Evolutionary conservation across 129 eudicot species (phyloP), one percentile per base, ranked within the genome.

Genomic region (Mikania micrantha): DNA sequence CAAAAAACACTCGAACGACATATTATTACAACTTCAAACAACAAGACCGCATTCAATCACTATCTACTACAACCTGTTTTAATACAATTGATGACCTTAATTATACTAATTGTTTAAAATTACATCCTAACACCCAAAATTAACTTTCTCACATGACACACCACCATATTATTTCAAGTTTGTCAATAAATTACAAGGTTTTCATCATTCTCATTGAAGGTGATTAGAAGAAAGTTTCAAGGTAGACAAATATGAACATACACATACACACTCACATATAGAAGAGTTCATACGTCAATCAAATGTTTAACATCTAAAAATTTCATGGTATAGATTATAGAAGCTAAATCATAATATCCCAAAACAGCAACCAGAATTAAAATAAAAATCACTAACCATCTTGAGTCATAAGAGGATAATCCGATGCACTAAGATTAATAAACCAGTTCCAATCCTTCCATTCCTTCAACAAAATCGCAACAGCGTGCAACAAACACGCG

Each of bases 321-420:
- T 50, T 49, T 21, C 47, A 48, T 49, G 61, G 21, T 35, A 68
- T n/a, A n/a, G n/a, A n/a, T n/a, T n/a, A n/a, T 53, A 49, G 21
- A 50, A 47, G n/a, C 28, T 4, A 47, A 28, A 32, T 32, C 21
- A 48, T n/a, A n/a, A n/a, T 67, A 49, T 19, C 45, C 20, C 11
- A 1, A 40, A 16, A 12, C 1, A 40, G 38, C 15, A 61, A 22
- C 2, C 8, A 15, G 35, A 72, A 11, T 24, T 4, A 36, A 9
- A 34, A 9, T 3, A 2, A 16, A 21, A 36, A 60, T n/a, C n/a
- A 80, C 92, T 79, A 36, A 91, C 95, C 97, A 70, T 91, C 95
- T 66, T 91, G 97, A 6, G 87, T 85, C 79, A 87, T 74, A 7
- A 91, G 91, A 17, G 97, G 97, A 81, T 91, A 91, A 83, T 91